Conservation (phyloP, 2,329 filamentous ascomycete genomes). For the Talaromyces sp. region DNA sequence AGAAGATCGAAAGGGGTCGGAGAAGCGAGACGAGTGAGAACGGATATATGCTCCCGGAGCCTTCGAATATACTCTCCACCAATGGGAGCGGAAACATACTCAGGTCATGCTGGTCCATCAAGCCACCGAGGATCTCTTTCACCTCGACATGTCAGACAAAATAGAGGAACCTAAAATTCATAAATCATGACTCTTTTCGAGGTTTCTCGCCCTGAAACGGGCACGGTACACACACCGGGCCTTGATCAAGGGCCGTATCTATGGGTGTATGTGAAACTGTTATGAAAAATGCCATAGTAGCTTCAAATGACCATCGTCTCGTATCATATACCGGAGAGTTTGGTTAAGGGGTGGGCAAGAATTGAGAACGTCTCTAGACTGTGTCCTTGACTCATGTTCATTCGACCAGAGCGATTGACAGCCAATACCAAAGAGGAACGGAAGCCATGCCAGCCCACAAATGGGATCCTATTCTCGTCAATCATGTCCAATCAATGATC, state of each 20-base stretch:
- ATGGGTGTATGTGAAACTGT: background rate
- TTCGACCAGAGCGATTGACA: background rate
- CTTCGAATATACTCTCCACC: background rate
- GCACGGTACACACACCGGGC: background rate
- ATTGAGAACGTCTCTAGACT: background rate
- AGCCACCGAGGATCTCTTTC: background rate
- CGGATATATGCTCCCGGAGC: background rate
- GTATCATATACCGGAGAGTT: background rate
- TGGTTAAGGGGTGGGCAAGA: background rate
- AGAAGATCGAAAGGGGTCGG: background rate
- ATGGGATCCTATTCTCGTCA: background rate
- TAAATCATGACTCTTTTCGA: background rate
- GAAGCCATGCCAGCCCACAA: background rate
- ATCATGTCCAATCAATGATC: background rate
- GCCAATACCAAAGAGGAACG: slow-evolving; percentile 1
- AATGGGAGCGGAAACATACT: background rate
- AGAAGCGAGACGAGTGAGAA: background rate
- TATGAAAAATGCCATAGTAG: background rate
- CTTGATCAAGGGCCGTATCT: background rate
- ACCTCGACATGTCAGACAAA: background rate
- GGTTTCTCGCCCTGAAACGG: background rate
- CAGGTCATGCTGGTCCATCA: background rate
- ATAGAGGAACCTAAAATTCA: background rate
- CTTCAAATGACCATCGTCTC: background rate
- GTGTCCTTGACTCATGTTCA: slow-evolving; percentile 7